phyloP scores from a whole-genome alignment of 768 basidiomycete species.

The Chalciporus piperatus region DNA sequence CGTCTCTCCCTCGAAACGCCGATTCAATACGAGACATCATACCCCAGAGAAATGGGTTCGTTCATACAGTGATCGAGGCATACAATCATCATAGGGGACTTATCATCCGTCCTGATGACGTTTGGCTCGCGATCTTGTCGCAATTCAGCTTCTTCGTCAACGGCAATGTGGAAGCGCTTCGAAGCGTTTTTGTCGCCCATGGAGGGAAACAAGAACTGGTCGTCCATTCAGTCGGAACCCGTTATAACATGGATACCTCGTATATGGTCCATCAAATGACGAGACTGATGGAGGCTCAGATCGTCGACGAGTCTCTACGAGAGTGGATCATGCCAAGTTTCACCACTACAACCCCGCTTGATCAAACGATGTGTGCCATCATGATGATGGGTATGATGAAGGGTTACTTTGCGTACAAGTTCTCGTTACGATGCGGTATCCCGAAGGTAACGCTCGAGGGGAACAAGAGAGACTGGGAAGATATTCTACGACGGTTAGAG shows the following conservation, averaged over 20 bases:
- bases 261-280: constrained; percentile 23
- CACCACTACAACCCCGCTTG: constrained; percentile 41
- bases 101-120: constrained; percentile 47
- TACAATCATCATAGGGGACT: constrained; percentile 38
- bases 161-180: constrained; percentile 33
- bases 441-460: constrained; percentile 46
- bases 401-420: constrained; percentile 37
- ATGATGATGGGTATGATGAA: constrained; percentile 44
- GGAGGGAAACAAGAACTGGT: constrained; percentile 26
- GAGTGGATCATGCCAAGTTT: constrained; percentile 44
- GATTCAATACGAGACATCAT: constrained; percentile 28
- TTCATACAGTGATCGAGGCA: constrained; percentile 33
- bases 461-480: constrained; percentile 37
- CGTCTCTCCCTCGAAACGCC: constrained; percentile 21
- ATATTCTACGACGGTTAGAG: constrained; percentile 36
- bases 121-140: constrained; percentile 38
- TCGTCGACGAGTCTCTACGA: constrained; percentile 28
- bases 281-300: constrained; percentile 19
- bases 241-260: constrained; percentile 32
- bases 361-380: constrained; percentile 37
- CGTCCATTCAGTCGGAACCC: constrained; percentile 17
- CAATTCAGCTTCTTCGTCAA: constrained; percentile 43
- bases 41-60: constrained; percentile 34
- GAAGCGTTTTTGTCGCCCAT: constrained; percentile 29
- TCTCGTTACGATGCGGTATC: constrained; percentile 37